Evolutionary conservation across 129 eudicot genomes (phyloP), one percentile per base, ranked within the genome.

Genomic region (Tagetes erecta): DNA sequence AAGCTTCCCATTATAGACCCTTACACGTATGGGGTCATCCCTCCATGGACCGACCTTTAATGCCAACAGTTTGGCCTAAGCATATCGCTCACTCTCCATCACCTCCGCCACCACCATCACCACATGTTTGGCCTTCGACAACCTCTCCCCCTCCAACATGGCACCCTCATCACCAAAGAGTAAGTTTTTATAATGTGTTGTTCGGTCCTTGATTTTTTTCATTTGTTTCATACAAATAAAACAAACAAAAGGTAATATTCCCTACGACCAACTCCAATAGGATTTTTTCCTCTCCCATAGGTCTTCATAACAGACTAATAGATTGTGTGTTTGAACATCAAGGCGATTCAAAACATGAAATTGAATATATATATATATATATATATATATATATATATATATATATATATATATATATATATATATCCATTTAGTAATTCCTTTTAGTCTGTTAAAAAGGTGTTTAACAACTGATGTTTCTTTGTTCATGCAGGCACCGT

Each of bases 11-110:
- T 52, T 83, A 88, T 74, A 85, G 99, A 74, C 99, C 97, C 3
- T 78, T 94, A 10, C 99, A 94, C 49, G 99, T 94, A 8, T 94
- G 99, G 99, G 99, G 99, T 11, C 99, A 94, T 53, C 99, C 98
- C 10, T 70, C 92, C 13, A 60, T 85, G 80, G 96, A 90, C 74
- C 95, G 88, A 56, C 78, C 96, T 20, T 3, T 77, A 35, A 64
- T 83, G 84, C 86, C 80, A 20, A 20, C 27, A 46, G 82, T 87
- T 49, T 92, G 98, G 98, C 90, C 92, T 6, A 92, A 92, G 59
- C 96, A 87, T 64, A 58, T 83, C 0, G 77, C 78, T 55, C 81
- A 85, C 30, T 72, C 87, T 3, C 83, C 84, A 7, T 30, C 91
- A 10, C 77, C 89, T 3, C 89, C 87, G 6, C 78, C 83, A 11